Conservation (phyloP, 2,329 filamentous ascomycete species). For the Penicillium sp. region DNA sequence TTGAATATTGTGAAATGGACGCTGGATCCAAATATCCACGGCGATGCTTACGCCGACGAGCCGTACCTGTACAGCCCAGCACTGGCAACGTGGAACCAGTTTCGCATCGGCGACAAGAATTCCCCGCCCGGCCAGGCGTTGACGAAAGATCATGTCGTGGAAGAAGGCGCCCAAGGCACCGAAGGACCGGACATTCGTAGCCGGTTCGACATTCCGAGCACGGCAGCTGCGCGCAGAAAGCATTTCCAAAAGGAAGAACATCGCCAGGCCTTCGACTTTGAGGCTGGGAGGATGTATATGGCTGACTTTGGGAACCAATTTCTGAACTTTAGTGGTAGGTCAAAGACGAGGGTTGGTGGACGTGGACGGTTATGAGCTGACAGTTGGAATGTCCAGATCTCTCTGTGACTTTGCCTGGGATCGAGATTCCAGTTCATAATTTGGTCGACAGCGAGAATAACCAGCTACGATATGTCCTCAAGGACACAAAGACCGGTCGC, state of each 20-base stretch:
- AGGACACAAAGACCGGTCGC: slow-evolving; percentile 69
- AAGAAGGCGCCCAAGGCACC: slow-evolving; percentile 63
- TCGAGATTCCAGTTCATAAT: slow-evolving; percentile 35
- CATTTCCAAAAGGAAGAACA: slow-evolving; percentile 58
- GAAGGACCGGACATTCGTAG: slow-evolving; percentile 48
- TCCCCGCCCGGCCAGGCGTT: not conserved
- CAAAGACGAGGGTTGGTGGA: not conserved
- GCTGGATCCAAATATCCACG: slow-evolving; percentile 86
- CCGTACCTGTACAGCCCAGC: slow-evolving; percentile 85
- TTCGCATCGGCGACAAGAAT: slow-evolving; percentile 61
- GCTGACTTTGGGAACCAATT: slow-evolving; percentile 88
- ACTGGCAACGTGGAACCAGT: slow-evolving; percentile 72
- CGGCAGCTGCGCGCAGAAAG: slow-evolving; percentile 57
- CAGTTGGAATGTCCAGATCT: slow-evolving; percentile 30
- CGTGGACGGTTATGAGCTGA: not conserved
- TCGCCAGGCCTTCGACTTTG: slow-evolving; percentile 59
- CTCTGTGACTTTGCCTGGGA: slow-evolving; percentile 39
- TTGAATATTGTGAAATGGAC: slow-evolving; percentile 84
- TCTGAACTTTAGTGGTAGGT: slow-evolving; percentile 72
- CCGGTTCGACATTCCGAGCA: slow-evolving; percentile 52
- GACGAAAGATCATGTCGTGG: slow-evolving; percentile 54
- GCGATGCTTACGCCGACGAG: slow-evolving; percentile 80
- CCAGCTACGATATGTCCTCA: slow-evolving; percentile 85
- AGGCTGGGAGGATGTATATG: slow-evolving; percentile 59
- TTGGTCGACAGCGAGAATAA: slow-evolving; percentile 67